Evolutionary conservation across 2,329 filamentous ascomycete species (phyloP).

Genomic region (Didymella sp.): DNA sequence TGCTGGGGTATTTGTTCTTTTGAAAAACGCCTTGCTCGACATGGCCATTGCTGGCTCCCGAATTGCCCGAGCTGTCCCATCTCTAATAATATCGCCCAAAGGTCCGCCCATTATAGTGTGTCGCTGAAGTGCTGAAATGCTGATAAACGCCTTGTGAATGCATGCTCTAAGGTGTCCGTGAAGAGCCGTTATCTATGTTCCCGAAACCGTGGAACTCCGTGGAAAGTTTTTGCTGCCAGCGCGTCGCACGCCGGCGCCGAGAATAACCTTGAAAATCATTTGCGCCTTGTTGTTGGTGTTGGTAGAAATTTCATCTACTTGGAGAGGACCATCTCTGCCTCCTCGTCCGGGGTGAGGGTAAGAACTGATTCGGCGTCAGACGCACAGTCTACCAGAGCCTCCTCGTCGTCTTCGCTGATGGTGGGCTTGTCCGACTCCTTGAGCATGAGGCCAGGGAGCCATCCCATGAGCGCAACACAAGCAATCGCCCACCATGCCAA

Average conservation of each 20-base stretch:
- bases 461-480: constrained; percentile 73
- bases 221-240: neutral
- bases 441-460: constrained; percentile 62
- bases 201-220: constrained; percentile 16
- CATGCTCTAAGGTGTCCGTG: constrained; percentile 15
- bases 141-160: constrained; percentile 16
- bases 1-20: constrained; percentile 37
- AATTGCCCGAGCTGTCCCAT: constrained; percentile 18
- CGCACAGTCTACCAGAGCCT: constrained; percentile 38
- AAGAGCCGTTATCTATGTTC: constrained; percentile 10
- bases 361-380: constrained; percentile 45
- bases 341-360: constrained; percentile 43
- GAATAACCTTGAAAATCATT: neutral
- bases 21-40: constrained; percentile 35
- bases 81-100: constrained; percentile 27
- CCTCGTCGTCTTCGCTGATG: constrained; percentile 39
- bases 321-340: constrained; percentile 38
- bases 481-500: constrained; percentile 94
- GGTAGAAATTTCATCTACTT: constrained; percentile 29
- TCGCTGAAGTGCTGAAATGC: neutral
- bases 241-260: neutral
- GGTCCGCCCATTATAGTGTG: constrained; percentile 11
- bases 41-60: constrained; percentile 29
- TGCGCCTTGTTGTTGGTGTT: neutral
- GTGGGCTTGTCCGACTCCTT: constrained; percentile 63